Percentiles rank a stretch among this genome's conserved stretches.
These are phyloP conservation scores for Boletus sp. DNA, from an alignment of 768 basidiomycete genomes.

Conservation along the genomic window DNA sequence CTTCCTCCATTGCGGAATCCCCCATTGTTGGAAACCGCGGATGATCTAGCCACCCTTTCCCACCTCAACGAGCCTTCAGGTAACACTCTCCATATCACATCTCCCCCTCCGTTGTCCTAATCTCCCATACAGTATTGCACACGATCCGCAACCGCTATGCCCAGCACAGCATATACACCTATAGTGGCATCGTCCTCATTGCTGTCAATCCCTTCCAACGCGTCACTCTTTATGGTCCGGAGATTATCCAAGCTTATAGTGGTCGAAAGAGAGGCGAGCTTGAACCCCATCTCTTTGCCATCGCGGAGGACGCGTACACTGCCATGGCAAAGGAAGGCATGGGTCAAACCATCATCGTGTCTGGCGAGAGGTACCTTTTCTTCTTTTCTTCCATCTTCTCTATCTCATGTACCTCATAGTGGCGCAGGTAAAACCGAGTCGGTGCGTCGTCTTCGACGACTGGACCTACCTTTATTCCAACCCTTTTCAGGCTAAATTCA, in stretches of 20 bases:
- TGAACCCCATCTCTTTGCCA: slow-evolving; percentile 97
- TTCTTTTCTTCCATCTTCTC: neutral
- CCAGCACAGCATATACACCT: slow-evolving; percentile 97
- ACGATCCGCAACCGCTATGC: slow-evolving; percentile 97
- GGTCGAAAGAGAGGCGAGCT: slow-evolving; percentile 90
- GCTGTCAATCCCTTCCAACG: slow-evolving; percentile 99
- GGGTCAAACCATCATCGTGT: slow-evolving; percentile 99
- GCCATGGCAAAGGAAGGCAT: slow-evolving; percentile 92
- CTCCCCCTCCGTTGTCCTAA: neutral
- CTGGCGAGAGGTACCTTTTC: slow-evolving; percentile 82
- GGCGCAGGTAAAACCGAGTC: slow-evolving; percentile 99
- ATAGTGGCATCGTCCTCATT: slow-evolving; percentile 97
- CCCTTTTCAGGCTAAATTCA: slow-evolving; percentile 81
- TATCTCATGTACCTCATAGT: slow-evolving; percentile 43
- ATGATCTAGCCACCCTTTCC: slow-evolving; percentile 96
- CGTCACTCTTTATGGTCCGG: slow-evolving; percentile 93
- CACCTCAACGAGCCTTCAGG: slow-evolving; percentile 98
- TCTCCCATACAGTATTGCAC: slow-evolving; percentile 69
- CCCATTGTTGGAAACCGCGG: slow-evolving; percentile 92
- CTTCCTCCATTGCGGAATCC: slow-evolving; percentile 96
- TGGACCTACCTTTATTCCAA: slow-evolving; percentile 1
- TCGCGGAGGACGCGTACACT: slow-evolving; percentile 98
- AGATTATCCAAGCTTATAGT: slow-evolving; percentile 96
- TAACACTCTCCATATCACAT: slow-evolving; percentile 34
- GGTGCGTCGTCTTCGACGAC: slow-evolving; percentile 41